These are phyloP conservation scores for Coemansia sp. DNA, from an alignment of 192 early-diverging fungal species.

Conservation along the genomic window DNA sequence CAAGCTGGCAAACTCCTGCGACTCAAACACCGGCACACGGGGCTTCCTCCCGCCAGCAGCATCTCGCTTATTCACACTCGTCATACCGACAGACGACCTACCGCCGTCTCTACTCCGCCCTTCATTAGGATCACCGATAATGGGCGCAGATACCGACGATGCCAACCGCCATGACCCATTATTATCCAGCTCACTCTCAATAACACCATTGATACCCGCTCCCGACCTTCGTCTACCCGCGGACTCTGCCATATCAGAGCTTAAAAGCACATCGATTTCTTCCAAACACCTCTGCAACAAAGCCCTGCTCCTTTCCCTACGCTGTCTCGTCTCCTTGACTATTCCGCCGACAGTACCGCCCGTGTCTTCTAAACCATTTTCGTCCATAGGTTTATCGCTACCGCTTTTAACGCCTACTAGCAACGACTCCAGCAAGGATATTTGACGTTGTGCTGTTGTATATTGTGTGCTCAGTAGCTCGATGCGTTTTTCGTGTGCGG, in stretches of 20 bases:
- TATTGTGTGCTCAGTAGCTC: constrained; percentile 26
- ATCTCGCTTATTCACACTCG: too few relatives aligned
- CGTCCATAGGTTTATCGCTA: background rate
- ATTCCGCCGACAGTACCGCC: constrained; percentile 12
- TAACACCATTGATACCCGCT: constrained; percentile 16
- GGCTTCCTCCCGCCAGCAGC: too few relatives aligned
- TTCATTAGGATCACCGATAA: background rate
- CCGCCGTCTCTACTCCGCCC: background rate
- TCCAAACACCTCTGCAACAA: constrained; percentile 32
- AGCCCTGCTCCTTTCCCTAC: constrained; percentile 23
- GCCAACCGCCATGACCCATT: background rate
- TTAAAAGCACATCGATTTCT: constrained; percentile 28
- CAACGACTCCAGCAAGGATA: constrained; percentile 29
- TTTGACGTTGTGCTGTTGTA: constrained; percentile 30
- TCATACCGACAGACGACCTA: background rate
- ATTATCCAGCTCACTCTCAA: constrained; percentile 20
- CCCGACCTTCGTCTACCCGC: background rate
- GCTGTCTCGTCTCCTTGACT: constrained; percentile 16
- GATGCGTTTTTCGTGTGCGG: constrained; percentile 43
- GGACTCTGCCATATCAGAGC: too few relatives aligned
- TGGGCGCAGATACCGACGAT: background rate
- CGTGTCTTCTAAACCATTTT: background rate
- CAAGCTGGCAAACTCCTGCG: too few relatives aligned
- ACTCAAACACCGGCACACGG: too few relatives aligned
- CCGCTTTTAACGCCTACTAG: background rate